These are phyloP conservation scores for Eutrema yunnanense DNA, from an alignment of 345 rosid species.

Conservation along the genomic window DNA sequence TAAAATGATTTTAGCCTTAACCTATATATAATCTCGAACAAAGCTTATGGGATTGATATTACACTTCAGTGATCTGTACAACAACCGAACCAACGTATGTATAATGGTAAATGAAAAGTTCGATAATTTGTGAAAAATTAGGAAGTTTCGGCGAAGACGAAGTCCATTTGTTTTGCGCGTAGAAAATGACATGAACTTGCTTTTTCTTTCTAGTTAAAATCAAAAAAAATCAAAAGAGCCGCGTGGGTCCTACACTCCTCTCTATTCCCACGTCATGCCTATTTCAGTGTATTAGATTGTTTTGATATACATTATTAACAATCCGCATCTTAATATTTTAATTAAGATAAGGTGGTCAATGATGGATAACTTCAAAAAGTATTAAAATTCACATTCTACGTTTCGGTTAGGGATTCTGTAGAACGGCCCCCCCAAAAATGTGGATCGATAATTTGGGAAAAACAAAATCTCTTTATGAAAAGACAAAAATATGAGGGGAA, in stretches of 20 bases:
- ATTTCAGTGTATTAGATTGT: background rate
- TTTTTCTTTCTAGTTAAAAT: background rate
- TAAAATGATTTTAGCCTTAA: too few relatives aligned
- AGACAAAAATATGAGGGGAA: too few relatives aligned
- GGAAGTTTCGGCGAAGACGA: background rate
- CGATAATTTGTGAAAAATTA: background rate
- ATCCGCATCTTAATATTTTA: background rate
- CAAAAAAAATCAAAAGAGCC: background rate
- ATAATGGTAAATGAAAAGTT: background rate
- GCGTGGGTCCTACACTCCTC: background rate
- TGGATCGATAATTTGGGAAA: too few relatives aligned
- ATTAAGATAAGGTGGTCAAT: background rate
- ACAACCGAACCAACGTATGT: background rate
- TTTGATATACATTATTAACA: background rate
- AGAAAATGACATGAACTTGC: background rate
- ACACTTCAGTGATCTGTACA: background rate
- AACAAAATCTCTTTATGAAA: too few relatives aligned
- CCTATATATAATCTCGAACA: background rate
- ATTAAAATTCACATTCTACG: too few relatives aligned
- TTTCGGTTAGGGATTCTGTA: too few relatives aligned
- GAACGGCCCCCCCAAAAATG: too few relatives aligned
- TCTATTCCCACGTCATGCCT: background rate
- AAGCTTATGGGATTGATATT: background rate
- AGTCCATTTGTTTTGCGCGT: background rate
- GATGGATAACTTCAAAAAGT: too few relatives aligned